Base-by-base conservation (phyloP, 1,139 yeast genomes). In the Sugiyamaella novakii region DNA sequence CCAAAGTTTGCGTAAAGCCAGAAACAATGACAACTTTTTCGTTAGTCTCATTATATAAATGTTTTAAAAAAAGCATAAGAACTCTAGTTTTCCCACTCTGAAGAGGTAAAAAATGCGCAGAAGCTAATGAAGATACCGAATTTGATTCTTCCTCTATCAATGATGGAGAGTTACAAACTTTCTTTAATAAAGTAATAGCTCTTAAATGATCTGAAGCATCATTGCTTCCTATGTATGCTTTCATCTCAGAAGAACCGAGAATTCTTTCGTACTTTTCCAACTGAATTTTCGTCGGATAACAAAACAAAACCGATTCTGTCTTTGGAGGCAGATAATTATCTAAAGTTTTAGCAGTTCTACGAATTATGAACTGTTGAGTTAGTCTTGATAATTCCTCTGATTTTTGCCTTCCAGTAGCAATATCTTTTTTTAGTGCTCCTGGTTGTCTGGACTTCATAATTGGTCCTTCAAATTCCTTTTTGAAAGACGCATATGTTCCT, bases 21-120 rank as follows among this genome's bases (percentile, higher is more conserved):
- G 98, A 91, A 2, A 91, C 87, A 27, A 92, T 69, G 0, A 92
- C 96, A 2, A 86, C 80, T 63, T 91, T 92, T 61, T 92, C 95
- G 11, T 76, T 71, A 1, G 75, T 67, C 1, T 59, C 59, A 4
- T 57, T 55, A 21, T 69, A 50, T 3, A 73, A 44, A 18, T 51
- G 50, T 1, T 50, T 43, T 25, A 74, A 47, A 27, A 74, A 54
- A 3, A 53, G 47, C n/a, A 58, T 58, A 12, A 73, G 57, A 5
- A 70, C 62, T n/a, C 50, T 43, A 35, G 70, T 52, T 48, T 73
- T 73, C 10, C 75, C 76, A 29, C 68, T 57, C 11, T 52, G 45
- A 14, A 45, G 43, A 2, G 55, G 42, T 8, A 36, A n/a, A 12
- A 11, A 28, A 14, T 39, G 14, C 2, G 34, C 29, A 25, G 43